Conservation (phyloP, 352 stramenopile species). For the Phytophthora colocasiae region DNA sequence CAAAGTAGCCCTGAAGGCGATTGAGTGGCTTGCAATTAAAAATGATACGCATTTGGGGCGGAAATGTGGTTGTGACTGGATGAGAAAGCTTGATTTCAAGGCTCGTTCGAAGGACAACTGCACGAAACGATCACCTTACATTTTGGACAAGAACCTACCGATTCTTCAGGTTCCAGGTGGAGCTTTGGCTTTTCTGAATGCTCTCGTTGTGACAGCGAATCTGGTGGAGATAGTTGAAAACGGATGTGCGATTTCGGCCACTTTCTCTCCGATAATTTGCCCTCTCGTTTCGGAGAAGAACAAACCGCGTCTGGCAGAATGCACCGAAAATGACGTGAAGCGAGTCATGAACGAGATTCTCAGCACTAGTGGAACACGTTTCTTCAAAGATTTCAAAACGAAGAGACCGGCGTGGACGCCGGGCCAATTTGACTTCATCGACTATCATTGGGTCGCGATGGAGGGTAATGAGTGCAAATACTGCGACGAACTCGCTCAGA, state of each 20-base stretch:
- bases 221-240: background rate
- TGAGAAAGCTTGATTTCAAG: background rate
- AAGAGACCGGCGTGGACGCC: background rate
- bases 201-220: conserved; percentile 2
- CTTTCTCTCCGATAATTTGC: background rate
- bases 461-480: background rate
- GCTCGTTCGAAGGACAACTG: background rate
- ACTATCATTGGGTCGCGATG: background rate
- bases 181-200: background rate
- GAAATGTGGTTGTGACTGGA: background rate
- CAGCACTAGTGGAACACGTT: conserved; percentile 2
- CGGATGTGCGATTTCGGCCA: background rate
- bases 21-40: background rate
- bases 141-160: background rate
- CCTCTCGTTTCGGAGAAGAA: conserved; percentile 7
- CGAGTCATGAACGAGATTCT: background rate
- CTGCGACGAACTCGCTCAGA: no score
- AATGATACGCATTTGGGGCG: background rate
- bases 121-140: background rate
- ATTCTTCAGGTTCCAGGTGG: background rate
- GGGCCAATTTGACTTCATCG: background rate
- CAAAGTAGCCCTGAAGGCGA: background rate
- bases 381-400: background rate
- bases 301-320: background rate
- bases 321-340: background rate